These are phyloP conservation scores for Mortierella antarctica DNA, from an alignment of 192 early-diverging fungal genomes.

Conservation along the genomic window DNA sequence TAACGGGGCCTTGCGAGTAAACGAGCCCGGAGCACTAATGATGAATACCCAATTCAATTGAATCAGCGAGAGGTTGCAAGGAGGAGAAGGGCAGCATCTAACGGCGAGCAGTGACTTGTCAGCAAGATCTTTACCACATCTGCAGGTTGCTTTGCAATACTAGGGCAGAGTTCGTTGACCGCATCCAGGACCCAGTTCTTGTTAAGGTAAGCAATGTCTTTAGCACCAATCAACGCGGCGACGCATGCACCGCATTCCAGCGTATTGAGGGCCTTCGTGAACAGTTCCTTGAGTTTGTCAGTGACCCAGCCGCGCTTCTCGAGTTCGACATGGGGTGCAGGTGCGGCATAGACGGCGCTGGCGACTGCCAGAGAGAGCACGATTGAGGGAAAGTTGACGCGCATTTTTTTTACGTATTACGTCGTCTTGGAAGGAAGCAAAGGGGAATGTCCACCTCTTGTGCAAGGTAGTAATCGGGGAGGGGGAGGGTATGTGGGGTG, in stretches of 20 bases:
- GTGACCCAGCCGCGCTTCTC: conserved; percentile 22
- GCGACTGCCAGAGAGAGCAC: conserved; percentile 20
- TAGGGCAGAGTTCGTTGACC: conserved; percentile 35
- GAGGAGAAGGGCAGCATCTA: not conserved
- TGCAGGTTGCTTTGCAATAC: conserved; percentile 17
- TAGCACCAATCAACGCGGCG: conserved; percentile 44
- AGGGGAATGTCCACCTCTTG: not conserved
- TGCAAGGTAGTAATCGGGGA: not conserved
- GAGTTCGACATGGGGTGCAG: conserved; percentile 9
- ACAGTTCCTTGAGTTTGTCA: conserved; percentile 16
- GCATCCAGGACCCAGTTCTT: conserved; percentile 42
- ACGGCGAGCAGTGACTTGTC: not conserved
- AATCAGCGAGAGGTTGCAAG: not conserved
- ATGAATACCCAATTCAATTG: not conserved
- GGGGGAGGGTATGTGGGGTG: not conserved
- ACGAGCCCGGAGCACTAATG: conserved; percentile 57
- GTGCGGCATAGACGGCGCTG: conserved; percentile 1
- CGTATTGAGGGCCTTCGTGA: conserved; percentile 6
- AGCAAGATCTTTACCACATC: conserved; percentile 47
- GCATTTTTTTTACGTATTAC: not conserved
- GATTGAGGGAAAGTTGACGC: not conserved
- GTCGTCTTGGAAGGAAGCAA: not conserved
- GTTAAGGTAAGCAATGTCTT: conserved; percentile 52
- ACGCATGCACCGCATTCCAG: conserved; percentile 55
- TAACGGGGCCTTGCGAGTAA: conserved; percentile 53